Evolutionary conservation across 1,139 yeast species (phyloP).

Genomic region (Schwanniomyces etchellsii): DNA sequence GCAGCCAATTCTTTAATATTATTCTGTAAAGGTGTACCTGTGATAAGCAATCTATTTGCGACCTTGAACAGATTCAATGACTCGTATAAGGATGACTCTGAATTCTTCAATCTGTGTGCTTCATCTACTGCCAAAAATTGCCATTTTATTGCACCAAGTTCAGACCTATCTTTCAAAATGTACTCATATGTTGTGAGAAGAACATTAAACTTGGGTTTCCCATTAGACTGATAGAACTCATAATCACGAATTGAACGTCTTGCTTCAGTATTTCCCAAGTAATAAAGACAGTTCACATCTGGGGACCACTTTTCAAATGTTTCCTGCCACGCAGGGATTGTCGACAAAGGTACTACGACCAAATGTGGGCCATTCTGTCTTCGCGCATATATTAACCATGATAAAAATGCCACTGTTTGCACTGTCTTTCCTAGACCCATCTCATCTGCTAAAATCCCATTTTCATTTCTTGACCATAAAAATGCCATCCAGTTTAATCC

Average conservation of each 20-base stretch:
- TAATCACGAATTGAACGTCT: constrained; percentile 76
- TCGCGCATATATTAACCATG: constrained; percentile 92
- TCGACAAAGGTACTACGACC: constrained; percentile 92
- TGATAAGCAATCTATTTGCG: constrained; percentile 78
- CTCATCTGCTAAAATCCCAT: constrained; percentile 97
- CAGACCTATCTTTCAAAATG: constrained; percentile 78
- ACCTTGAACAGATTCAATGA: constrained; percentile 79
- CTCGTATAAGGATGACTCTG: constrained; percentile 89
- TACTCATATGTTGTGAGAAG: constrained; percentile 92
- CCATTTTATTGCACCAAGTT: constrained; percentile 84
- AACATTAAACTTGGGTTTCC: constrained; percentile 81
- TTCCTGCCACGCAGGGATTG: constrained; percentile 99
- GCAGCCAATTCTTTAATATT: constrained; percentile 95
- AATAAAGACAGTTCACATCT: constrained; percentile 85
- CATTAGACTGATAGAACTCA: constrained; percentile 64
- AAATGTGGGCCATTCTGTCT: constrained; percentile 96
- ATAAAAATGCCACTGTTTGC: constrained; percentile 89
- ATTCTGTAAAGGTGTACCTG: constrained; percentile 97
- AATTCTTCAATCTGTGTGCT: constrained; percentile 93
- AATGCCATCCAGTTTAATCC: constrained; percentile 99
- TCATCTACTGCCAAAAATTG: constrained; percentile 97
- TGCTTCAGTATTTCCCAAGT: constrained; percentile 87
- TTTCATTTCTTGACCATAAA: constrained; percentile 94
- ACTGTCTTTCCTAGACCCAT: constrained; percentile 99
- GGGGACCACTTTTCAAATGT: constrained; percentile 98